Evolutionary conservation across 1,284 basidiomycete genomes (phyloP).

Genomic region (Filobasidium uniguttulatum): DNA sequence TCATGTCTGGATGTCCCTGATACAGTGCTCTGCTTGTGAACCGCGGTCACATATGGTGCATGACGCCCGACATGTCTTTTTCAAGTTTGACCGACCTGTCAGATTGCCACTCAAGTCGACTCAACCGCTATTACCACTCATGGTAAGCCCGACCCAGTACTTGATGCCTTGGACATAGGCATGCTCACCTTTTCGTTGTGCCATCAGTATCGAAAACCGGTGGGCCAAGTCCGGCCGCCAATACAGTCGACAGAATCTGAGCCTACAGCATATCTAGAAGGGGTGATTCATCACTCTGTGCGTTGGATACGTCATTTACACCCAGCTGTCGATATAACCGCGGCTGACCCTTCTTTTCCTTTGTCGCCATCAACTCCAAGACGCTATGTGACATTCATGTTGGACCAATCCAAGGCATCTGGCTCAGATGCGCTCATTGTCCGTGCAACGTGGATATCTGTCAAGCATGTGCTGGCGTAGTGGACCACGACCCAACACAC

Average conservation of each 20-base stretch:
- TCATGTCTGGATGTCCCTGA: not conserved
- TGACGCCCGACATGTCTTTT: conserved; percentile 68
- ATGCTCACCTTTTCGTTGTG: not conserved
- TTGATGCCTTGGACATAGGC: not conserved
- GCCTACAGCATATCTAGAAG: conserved; percentile 50
- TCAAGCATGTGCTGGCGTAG: conserved; percentile 57
- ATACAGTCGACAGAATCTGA: conserved; percentile 49
- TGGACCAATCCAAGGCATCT: conserved; percentile 54
- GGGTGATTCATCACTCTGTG: conserved; percentile 48
- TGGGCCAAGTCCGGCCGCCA: conserved; percentile 43
- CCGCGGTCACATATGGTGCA: conserved; percentile 59
- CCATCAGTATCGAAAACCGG: conserved; percentile 45
- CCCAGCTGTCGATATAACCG: not conserved
- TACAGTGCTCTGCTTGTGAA: conserved; percentile 65
- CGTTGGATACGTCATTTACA: not conserved
- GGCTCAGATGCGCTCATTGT: conserved; percentile 80
- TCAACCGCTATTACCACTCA: conserved; percentile 50
- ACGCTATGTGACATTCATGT: conserved; percentile 35
- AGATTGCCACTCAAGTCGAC: conserved; percentile 51
- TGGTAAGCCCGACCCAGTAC: conserved; percentile 34
- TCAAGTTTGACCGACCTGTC: conserved; percentile 67
- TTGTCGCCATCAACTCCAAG: not conserved
- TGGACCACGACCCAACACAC: conserved; percentile 66
- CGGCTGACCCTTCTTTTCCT: no score
- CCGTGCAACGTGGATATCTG: conserved; percentile 56